A percentile compares a stretch with the other conserved stretches of the same genome.
These are phyloP conservation scores for Scutellaria minor DNA, from an alignment of 257 asterid species.

Conservation along the genomic window DNA sequence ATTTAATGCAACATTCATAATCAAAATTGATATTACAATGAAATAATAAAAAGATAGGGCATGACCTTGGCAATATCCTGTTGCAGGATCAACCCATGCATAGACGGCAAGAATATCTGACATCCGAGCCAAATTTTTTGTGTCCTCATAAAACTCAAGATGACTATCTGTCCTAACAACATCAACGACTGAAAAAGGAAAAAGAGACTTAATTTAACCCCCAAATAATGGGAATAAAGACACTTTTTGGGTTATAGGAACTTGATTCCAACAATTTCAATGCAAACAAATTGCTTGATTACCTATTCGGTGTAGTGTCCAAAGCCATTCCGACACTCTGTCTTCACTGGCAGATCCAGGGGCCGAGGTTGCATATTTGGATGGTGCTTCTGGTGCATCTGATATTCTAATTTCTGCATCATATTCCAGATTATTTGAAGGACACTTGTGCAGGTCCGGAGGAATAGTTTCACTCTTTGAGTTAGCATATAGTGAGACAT, in stretches of 20 bases:
- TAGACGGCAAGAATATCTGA: slow-evolving; percentile 98
- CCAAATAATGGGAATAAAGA: slow-evolving; percentile 20
- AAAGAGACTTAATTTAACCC: slow-evolving; percentile 22
- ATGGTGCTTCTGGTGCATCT: slow-evolving; percentile 63
- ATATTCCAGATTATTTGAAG: slow-evolving; percentile 47
- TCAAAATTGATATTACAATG: slow-evolving; percentile 17
- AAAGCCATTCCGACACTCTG: slow-evolving; percentile 95
- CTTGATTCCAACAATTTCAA: slow-evolving; percentile 6
- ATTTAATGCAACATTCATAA: slow-evolving; percentile 34
- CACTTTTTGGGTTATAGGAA: slow-evolving; percentile 2
- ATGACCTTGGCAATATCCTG: slow-evolving; percentile 99
- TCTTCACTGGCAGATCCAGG: slow-evolving; percentile 67
- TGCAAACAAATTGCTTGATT: slow-evolving; percentile 25
- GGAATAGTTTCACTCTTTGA: slow-evolving; percentile 53
- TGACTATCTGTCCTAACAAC: slow-evolving; percentile 98
- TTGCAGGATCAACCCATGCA: slow-evolving; percentile 97
- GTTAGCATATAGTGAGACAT: slow-evolving; percentile 42
- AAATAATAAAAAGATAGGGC: slow-evolving; percentile 27
- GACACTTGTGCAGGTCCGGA: slow-evolving; percentile 44
- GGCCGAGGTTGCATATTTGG: slow-evolving; percentile 49
- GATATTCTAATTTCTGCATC: slow-evolving; percentile 65
- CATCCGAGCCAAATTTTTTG: slow-evolving; percentile 94
- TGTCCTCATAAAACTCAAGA: slow-evolving; percentile 89
- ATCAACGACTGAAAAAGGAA: slow-evolving; percentile 73
- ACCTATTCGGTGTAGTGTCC: slow-evolving; percentile 98